Evolutionary conservation across 1,284 basidiomycete species (phyloP).

Genomic region (Cronartium ribicola): DNA sequence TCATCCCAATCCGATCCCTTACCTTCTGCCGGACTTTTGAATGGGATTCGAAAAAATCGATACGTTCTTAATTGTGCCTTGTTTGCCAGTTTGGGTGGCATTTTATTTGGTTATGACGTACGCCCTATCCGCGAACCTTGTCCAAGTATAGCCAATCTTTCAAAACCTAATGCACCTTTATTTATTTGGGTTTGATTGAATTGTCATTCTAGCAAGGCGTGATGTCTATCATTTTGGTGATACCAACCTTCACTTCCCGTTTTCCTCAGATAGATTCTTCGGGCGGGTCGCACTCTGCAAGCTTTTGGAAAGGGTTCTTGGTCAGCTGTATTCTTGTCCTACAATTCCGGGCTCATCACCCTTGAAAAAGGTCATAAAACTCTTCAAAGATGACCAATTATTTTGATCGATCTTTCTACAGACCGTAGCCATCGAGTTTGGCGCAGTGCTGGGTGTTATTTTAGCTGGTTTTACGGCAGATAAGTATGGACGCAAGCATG

Average conservation of each 20-base stretch:
- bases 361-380: background rate
- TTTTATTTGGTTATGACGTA: conserved; percentile 42
- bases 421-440: conserved; percentile 50
- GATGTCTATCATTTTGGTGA: conserved; percentile 48
- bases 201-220: conserved; percentile 50
- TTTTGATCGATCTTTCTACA: conserved; percentile 41
- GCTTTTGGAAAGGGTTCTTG: conserved; percentile 42
- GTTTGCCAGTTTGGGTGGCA: conserved; percentile 38
- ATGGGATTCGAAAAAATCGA: conserved; percentile 14
- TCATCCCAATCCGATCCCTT: background rate
- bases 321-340: conserved; percentile 42
- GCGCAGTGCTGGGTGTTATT: conserved; percentile 49
- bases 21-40: background rate
- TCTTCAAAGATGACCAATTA: background rate
- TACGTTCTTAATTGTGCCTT: conserved; percentile 32
- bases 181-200: conserved; percentile 26
- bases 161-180: background rate
- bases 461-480: conserved; percentile 48
- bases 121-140: background rate
- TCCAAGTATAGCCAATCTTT: background rate
- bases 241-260: conserved; percentile 47
- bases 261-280: conserved; percentile 48
- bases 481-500: conserved; percentile 45
- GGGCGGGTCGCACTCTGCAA: conserved; percentile 13
- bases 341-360: conserved; percentile 25